Conservation (phyloP, 2,329 filamentous ascomycete genomes). For the Fusarium illudens region DNA sequence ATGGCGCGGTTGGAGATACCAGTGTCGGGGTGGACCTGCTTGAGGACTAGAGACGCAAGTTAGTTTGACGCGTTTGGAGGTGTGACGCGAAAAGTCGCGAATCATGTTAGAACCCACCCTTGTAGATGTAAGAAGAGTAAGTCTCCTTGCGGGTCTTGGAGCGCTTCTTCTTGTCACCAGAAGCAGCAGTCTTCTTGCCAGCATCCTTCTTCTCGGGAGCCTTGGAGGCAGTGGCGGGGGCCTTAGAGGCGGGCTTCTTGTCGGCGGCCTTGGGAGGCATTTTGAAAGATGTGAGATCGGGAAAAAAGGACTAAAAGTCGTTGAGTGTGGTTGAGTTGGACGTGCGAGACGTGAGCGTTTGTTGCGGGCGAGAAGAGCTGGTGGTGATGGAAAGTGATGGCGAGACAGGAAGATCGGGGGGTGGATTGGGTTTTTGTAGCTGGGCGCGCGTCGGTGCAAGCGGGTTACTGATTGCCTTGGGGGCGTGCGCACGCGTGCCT, state of each 20-base stretch:
- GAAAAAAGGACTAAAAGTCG: slow-evolving; percentile 11
- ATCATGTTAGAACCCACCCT: slow-evolving; percentile 70
- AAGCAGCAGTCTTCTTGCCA: slow-evolving; percentile 98
- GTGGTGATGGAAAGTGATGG: slow-evolving; percentile 55
- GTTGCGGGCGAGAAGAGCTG: slow-evolving; percentile 46
- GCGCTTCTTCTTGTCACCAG: slow-evolving; percentile 99
- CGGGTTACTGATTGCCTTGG: slow-evolving; percentile 65
- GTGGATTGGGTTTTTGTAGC: slow-evolving; percentile 67
- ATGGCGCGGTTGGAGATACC: slow-evolving; percentile 99
- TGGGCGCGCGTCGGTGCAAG: slow-evolving; percentile 60
- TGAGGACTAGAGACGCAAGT: slow-evolving; percentile 75
- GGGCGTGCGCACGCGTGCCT: slow-evolving; percentile 38
- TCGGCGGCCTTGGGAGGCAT: slow-evolving; percentile 98
- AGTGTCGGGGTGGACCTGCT: slow-evolving; percentile 99
- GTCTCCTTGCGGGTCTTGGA: slow-evolving; percentile 99
- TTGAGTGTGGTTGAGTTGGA: slow-evolving; percentile 24
- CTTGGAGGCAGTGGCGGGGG: slow-evolving; percentile 77
- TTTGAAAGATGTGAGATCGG: slow-evolving; percentile 46
- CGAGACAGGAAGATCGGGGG: slow-evolving; percentile 60
- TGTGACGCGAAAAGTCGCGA: slow-evolving; percentile 17
- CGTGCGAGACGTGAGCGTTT: slow-evolving; percentile 21
- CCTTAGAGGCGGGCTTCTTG: slow-evolving; percentile 99
- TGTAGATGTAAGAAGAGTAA: slow-evolving; percentile 99
- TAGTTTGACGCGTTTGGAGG: slow-evolving; percentile 28
- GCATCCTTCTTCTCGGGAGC: slow-evolving; percentile 97